These are phyloP conservation scores for Azolla pinnata DNA, from an alignment of 75 land plant genomes.

Conservation along the genomic window DNA sequence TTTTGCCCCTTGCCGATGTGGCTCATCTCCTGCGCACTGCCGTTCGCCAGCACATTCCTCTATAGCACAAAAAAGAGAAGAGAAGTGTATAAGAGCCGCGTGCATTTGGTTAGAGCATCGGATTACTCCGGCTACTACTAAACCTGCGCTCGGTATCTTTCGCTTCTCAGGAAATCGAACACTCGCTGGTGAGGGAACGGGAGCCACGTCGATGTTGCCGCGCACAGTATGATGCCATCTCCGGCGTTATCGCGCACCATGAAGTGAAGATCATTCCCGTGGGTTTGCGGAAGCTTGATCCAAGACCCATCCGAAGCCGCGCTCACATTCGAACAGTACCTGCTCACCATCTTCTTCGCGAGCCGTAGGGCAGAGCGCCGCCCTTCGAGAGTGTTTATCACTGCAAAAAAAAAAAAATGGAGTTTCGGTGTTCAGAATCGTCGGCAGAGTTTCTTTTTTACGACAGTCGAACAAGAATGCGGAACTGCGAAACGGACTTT, in stretches of 20 bases:
- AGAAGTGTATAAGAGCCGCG: neutral
- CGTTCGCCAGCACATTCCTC: conserved; percentile 74
- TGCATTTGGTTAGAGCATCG: neutral
- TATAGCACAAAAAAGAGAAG: neutral
- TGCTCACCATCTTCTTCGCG: conserved; percentile 12
- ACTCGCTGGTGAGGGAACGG: conserved; percentile 3
- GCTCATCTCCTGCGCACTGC: conserved; percentile 72
- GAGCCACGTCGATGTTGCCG: conserved; percentile 9
- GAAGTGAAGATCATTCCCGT: conserved; percentile 7
- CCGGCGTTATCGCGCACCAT: conserved; percentile 4
- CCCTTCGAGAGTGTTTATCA: conserved; percentile 9
- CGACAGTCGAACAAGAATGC: no score
- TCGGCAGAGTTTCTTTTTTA: no score
- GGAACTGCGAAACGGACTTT: no score
- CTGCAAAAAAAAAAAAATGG: no score
- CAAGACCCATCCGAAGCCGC: conserved; percentile 40
- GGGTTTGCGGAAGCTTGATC: conserved; percentile 36
- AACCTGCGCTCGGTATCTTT: conserved; percentile 6
- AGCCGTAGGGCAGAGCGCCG: conserved; percentile 9
- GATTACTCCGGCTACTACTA: neutral
- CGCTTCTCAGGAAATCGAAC: conserved; percentile 8
- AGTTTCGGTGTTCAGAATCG: no score
- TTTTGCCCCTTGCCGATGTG: conserved; percentile 75
- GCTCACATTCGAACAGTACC: conserved; percentile 10
- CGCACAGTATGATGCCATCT: conserved; percentile 9